A percentile compares a stretch with the other conserved stretches of the same genome.
Evolutionary conservation across 352 stramenopile species (phyloP).

Genomic region (Albugo candida): DNA sequence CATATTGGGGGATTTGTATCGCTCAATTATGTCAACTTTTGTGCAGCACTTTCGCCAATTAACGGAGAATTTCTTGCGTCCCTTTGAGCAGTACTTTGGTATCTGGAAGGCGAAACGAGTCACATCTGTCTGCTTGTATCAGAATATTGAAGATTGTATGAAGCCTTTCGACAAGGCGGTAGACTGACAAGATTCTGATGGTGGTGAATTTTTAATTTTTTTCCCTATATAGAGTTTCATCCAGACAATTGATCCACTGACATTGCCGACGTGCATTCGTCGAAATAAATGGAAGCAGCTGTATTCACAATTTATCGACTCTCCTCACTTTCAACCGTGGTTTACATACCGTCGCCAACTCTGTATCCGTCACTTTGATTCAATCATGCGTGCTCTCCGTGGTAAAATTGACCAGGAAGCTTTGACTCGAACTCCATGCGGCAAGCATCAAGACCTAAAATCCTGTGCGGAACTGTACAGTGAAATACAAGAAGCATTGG

Average conservation of each 20-base stretch:
- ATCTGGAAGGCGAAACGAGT: constrained; percentile 30
- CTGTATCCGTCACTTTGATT: constrained; percentile 45
- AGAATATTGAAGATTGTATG: constrained; percentile 42
- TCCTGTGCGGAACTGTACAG: no score
- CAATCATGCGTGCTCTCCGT: constrained; percentile 31
- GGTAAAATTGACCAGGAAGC: constrained; percentile 16
- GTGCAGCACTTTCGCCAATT: constrained; percentile 71
- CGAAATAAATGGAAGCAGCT: constrained; percentile 39
- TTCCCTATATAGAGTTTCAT: constrained; percentile 22
- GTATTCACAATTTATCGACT: constrained; percentile 50
- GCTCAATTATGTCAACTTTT: not conserved
- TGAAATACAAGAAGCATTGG: no score
- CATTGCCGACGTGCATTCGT: constrained; percentile 40
- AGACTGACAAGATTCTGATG: not conserved
- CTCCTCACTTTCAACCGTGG: constrained; percentile 57
- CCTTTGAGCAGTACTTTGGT: constrained; percentile 75
- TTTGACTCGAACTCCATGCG: constrained; percentile 22
- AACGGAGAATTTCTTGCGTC: constrained; percentile 68
- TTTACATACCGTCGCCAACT: constrained; percentile 43
- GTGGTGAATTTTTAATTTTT: not conserved
- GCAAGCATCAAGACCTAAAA: constrained; percentile 3
- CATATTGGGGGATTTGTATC: not conserved
- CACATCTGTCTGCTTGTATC: constrained; percentile 21
- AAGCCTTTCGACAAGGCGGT: constrained; percentile 48
- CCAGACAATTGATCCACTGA: constrained; percentile 25